Evolutionary conservation across 768 basidiomycete species (phyloP), one percentile per base, ranked within the genome.

Genomic region (Termitomyces sp.): DNA sequence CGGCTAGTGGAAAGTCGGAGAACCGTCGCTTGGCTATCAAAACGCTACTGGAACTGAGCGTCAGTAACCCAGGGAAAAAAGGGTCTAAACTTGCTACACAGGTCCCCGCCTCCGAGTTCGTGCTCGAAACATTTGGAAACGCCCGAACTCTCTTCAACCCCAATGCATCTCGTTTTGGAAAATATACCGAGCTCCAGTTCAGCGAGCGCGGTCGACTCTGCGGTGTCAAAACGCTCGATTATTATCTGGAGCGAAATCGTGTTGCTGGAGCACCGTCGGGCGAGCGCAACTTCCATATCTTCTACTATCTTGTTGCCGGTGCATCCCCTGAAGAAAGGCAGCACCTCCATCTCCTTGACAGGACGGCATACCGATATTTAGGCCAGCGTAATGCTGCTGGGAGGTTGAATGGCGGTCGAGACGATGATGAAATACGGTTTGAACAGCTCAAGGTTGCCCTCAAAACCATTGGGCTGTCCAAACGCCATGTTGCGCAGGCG

Each of bases 111-210:
- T 88, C 93, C 24, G 92, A 97, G 77, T 98, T 94, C 70, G 92
- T 98, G 59, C 87, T 98, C 60, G 94, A 98, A 71, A 79, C 92
- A 1, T 98, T 98, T 68, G 96, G 96, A 16, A 90, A 91, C 64
- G 92, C 95, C 20, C 88, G 92, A 58, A 93, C 93, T 1, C 83
- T 93, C 55, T 88, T 92, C 75, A 97, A 98, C 68, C 83, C 92
- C 48, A 97, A 97, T 66, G 95, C 96, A 15, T 98, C 97, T 31
- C 88, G 94, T 49, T 97, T 96, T 68, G 97, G 96, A 56, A 94
- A 96, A 70, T 99, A 99, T 71, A 97, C 94, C 46, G 97, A 99
- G 68, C 81, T 99, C 0, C 97, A 98, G 72, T 98, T 98, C 75
- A 91, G 84, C 53, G 94, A 98, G 34, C 87, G 90, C 22, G 95